Conservation (phyloP, 805 yeast species). For the Lachancea lanzarotensis region DNA sequence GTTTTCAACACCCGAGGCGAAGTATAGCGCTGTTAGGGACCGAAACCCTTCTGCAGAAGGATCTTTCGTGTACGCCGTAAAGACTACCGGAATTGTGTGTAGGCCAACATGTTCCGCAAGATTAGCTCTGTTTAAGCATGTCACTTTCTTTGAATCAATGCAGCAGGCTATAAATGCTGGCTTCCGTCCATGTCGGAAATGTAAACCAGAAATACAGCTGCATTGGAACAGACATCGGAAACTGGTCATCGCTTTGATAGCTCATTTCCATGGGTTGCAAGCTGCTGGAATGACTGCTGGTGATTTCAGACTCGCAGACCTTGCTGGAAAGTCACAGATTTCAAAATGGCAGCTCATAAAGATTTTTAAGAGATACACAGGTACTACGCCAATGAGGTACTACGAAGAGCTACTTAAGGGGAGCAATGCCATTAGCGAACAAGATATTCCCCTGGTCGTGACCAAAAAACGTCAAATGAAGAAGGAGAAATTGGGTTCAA, state of each 20-base stretch:
- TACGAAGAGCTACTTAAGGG: neutral
- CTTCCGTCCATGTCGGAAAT: neutral
- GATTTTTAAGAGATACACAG: neutral
- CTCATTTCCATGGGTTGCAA: neutral
- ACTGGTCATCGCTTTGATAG: neutral
- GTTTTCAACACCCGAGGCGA: neutral
- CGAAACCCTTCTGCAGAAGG: neutral
- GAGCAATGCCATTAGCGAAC: neutral
- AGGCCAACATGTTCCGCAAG: conserved; percentile 1
- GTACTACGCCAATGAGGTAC: neutral
- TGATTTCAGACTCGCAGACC: neutral
- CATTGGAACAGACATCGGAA: conserved; percentile 1
- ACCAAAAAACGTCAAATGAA: neutral
- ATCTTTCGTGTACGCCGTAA: neutral
- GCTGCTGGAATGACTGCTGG: neutral
- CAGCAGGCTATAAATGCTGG: neutral
- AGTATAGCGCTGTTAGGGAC: neutral
- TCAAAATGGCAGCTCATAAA: conserved; percentile 1
- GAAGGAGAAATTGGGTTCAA: no score
- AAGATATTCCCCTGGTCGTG: neutral
- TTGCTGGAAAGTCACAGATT: neutral
- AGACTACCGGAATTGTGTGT: neutral
- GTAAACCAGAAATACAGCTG: neutral
- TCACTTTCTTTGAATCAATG: neutral
- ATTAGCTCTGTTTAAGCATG: neutral